These are phyloP conservation scores for Taphrina sp. DNA, from an alignment of 1,139 yeast species.

Conservation along the genomic window DNA sequence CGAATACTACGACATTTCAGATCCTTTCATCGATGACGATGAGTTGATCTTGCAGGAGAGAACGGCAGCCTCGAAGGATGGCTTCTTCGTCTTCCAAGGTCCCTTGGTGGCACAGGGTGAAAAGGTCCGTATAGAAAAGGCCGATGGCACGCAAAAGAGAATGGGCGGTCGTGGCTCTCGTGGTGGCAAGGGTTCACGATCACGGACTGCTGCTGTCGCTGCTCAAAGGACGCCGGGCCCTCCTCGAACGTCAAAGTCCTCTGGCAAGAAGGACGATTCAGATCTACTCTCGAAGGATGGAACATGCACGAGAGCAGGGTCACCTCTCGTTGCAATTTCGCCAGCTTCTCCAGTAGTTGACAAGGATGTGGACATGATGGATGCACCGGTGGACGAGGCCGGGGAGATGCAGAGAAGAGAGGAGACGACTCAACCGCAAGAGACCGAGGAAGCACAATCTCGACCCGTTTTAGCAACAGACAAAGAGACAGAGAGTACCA, in stretches of 20 bases:
- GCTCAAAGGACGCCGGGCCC: not conserved
- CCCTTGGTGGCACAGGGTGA: slow-evolving; percentile 73
- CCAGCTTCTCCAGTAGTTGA: not conserved
- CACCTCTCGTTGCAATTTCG: not conserved
- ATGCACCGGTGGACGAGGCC: too few species aligned
- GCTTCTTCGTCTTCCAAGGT: slow-evolving; percentile 94
- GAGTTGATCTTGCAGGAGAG: slow-evolving; percentile 93
- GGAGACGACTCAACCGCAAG: too few species aligned
- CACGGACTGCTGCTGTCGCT: not conserved
- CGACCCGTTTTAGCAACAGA: too few species aligned
- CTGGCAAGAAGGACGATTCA: not conserved
- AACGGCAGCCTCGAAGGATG: slow-evolving; percentile 88
- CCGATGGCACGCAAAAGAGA: slow-evolving; percentile 19
- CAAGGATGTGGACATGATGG: too few species aligned
- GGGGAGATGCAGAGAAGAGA: too few species aligned
- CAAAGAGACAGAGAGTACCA: too few species aligned
- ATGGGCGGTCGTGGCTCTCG: slow-evolving; percentile 7
- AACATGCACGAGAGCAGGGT: not conserved
- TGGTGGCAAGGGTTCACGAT: slow-evolving; percentile 9
- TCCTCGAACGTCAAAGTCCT: not conserved
- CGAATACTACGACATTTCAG: slow-evolving; percentile 77
- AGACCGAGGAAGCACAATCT: too few species aligned
- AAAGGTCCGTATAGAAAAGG: slow-evolving; percentile 41
- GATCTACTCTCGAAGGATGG: too few species aligned
- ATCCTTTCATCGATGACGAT: slow-evolving; percentile 94